Base-by-base conservation (phyloP, 2,329 filamentous ascomycete genomes). In the Scedosporium aurantiacum region DNA sequence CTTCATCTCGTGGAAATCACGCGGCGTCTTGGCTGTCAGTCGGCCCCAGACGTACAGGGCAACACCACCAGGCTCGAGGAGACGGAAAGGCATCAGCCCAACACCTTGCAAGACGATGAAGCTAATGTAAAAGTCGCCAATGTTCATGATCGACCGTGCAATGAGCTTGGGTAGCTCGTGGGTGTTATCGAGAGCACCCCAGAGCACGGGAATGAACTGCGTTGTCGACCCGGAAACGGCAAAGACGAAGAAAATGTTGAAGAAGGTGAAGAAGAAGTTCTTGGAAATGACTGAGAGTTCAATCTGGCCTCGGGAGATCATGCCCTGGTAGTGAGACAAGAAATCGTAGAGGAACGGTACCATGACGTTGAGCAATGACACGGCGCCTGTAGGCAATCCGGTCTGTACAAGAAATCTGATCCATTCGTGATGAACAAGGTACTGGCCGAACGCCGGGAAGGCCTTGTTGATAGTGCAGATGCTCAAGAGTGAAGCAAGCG, bases 241-340 rank as follows among this genome's bases (percentile, higher is more conserved):
- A 72, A 97, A 97, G 54, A 97, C 84, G 58, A 97, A 83, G 75
- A 99, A 99, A 62, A 97, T 90, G 75, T 99, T 99, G 83, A 99
- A 97, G 74, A 99, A 99, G 8, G 89, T 92, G 72, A 99, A 99
- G 80, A 97, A 96, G 76, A 97, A 99, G 74, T 97, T 99, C 77
- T 99, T 99, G 60, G 91, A 96, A 66, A 99, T 93, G 54, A 95
- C 81, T 0, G 94, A 97, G 5, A 99, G 80, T 73, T 97, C 94
- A 23, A 99, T 87, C 64, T 99, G 94, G 54, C 91, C 91, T 67
- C 91, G 90, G 0, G 94, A 97, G 59, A 96, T 90, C 86, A 95
- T 95, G 57, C 94, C 94, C 76, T 99, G 94, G 60, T 85, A 82
- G 71, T 92, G 92, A 2, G 93, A 91, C 10, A 99, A 82, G 78